Evolutionary conservation across 176 grass and related monocot species (phyloP), one percentile per base, ranked within the genome.

Genomic region (Oryza officinalis): DNA sequence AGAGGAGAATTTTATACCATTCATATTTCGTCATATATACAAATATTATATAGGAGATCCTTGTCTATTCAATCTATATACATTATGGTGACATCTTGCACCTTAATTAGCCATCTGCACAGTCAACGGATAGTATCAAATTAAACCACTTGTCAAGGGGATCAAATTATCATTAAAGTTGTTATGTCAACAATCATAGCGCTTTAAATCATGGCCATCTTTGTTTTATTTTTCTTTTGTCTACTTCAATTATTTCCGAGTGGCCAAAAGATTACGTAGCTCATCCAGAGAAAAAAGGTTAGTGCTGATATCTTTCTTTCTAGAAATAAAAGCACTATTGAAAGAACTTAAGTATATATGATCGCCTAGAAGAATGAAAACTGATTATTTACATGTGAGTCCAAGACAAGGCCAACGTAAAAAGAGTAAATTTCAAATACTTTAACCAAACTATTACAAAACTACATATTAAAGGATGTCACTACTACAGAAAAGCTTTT

Each of bases 191-290:
- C 32, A 12, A 43, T 18, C 25, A 60, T 5, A 60, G 22, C 6
- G 46, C 67, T 69, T 82, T 77, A 52, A 44, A 69, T 85, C 32
- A 32, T 31, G 18, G 28, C 28, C 65, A 75, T 84, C 23, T 61
- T 77, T 60, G 54, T 23, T 69, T 52, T 77, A 35, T 38, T 6
- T 54, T 14, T 31, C 25, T n/a, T 76, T 45, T 67, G 45, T 69
- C 47, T 40, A 40, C 10, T 10, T 44, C 72, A 54, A 76, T 77
- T 84, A 60, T 84, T 77, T 41, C 64, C 2, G 10, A 43, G 52
- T 59, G 8, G 11, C 6, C 1, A 17, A 44, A 84, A 69, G 47
- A 60, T 60, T 69, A 11, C 8, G 6, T 18, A 17, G 27, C 22
- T 2, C 27, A 77, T 64, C 54, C 22, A 60, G 54, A 60, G 14